Conservation (phyloP, 495 filamentous ascomycete species). For the Xylaria grammica region DNA sequence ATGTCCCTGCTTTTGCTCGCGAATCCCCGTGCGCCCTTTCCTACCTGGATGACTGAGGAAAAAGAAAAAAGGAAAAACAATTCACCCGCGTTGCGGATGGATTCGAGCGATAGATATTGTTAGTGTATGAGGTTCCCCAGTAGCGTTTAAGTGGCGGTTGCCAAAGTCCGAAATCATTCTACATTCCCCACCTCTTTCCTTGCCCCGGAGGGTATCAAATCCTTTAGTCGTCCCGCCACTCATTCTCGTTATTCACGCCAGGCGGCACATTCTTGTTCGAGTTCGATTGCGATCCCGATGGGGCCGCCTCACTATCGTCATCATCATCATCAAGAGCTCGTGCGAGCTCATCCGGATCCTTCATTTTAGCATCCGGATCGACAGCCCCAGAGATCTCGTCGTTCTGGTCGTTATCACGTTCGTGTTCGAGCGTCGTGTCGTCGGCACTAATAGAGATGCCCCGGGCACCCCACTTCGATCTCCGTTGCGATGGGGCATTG, state of each 20-base stretch:
- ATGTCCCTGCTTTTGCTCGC: background rate
- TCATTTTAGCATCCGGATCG: constrained; percentile 61
- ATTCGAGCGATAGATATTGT: background rate
- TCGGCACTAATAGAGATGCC: constrained; percentile 84
- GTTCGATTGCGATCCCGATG: constrained; percentile 21
- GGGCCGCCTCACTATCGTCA: constrained; percentile 42
- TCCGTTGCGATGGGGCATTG: constrained; percentile 28
- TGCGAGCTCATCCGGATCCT: constrained; percentile 62
- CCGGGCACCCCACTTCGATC: constrained; percentile 72
- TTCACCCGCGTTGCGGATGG: background rate
- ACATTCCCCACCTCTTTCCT: background rate
- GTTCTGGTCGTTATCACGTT: constrained; percentile 37
- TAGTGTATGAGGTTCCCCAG: background rate
- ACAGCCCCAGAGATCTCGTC: constrained; percentile 44
- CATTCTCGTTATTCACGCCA: constrained; percentile 45
- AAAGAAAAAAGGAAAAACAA: background rate
- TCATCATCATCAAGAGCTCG: constrained; percentile 56
- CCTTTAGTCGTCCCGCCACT: constrained; percentile 47
- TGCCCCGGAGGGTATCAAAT: background rate
- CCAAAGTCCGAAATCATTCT: background rate
- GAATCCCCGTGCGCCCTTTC: constrained; percentile 14
- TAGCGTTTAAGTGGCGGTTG: background rate
- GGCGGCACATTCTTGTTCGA: constrained; percentile 29
- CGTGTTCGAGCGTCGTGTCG: constrained; percentile 67
- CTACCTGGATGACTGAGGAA: background rate